Base-by-base conservation (phyloP, 2,329 filamentous ascomycete genomes). In the Fusarium sp. region DNA sequence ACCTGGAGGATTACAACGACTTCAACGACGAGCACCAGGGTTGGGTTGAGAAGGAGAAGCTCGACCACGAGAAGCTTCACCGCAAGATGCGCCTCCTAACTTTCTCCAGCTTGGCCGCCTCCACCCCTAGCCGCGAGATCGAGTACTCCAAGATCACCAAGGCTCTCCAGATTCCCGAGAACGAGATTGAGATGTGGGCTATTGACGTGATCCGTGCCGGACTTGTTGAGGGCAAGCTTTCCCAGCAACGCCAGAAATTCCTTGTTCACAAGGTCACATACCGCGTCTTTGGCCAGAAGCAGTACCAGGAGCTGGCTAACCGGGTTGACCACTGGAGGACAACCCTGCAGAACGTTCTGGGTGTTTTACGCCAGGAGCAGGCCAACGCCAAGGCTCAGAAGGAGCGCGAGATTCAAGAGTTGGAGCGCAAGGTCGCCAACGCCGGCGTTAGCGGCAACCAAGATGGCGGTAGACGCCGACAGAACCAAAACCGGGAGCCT, bases 161-260 rank as follows among this genome's bases (percentile, higher is more conserved):
- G 81, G 93, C 94, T 10, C 90, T 99, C 52, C 93, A 96, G 83
- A 91, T 99, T 63, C 91, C 94, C 50, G 81, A 86, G 52, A 91
- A 93, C 73, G 94, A 98, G 73, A 94, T 98, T 46, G 96, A 99
- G 88, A 93, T 96, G 89, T 99, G 96, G 96, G 94, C 97, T 76
- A 99, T 99, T 80, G 96, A 99, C 82, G 95, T 97, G 77, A 98
- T 99, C 85, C 94, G 96, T 76, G 94, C 95, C 53, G 95, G 95
- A 38, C 91, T 99, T 42, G 94, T 99, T 59, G 96, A 99, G 87
- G 96, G 96, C 81, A 97, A 97, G 86, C 91, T 99, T 77, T 96
- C 93, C 67, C 96, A 99, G 86, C 89, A 96, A 82, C 95, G 94
- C 82, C 90, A 94, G 82, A 93, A 96, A 73, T 98, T 99, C 88